These are phyloP conservation scores for Neodidymelliopsis sp. DNA, from an alignment of 2,329 filamentous ascomycete species.

Conservation along the genomic window DNA sequence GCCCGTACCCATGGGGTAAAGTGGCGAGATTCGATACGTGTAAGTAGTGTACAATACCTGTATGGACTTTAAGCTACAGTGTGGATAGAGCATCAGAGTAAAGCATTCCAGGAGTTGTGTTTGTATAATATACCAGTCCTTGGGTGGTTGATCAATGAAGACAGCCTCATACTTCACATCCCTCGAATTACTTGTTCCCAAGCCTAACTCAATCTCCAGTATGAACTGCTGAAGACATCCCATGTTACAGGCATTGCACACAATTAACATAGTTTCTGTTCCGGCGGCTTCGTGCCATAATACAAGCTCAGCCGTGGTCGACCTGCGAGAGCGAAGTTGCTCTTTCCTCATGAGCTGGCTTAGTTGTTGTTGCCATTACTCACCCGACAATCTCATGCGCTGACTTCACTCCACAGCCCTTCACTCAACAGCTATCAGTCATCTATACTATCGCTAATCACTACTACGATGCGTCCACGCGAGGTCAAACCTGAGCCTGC, in stretches of 20 bases:
- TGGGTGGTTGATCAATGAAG: no score
- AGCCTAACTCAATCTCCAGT: not conserved
- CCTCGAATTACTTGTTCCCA: not conserved
- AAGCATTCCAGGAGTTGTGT: no score
- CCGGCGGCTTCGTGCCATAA: no score
- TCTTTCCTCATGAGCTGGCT: not conserved
- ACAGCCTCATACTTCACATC: not conserved
- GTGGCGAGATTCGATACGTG: not conserved
- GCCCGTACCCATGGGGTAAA: slow-evolving; percentile 55
- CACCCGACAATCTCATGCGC: no score
- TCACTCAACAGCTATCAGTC: not conserved
- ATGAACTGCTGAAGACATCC: no score
- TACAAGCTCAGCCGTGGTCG: not conserved
- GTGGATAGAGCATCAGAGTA: not conserved
- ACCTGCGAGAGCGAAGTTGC: not conserved
- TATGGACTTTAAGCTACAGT: not conserved
- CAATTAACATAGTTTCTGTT: no score
- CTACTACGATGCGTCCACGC: not conserved
- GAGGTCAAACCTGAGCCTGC: not conserved
- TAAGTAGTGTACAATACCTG: slow-evolving; percentile 19
- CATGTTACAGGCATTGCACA: no score
- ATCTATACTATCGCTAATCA: slow-evolving; percentile 6
- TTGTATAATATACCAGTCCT: no score
- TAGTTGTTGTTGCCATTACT: not conserved
- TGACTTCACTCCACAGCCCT: not conserved